Base-by-base conservation (phyloP, 75 land plant genomes). In the Selaginella tamariscina region DNA sequence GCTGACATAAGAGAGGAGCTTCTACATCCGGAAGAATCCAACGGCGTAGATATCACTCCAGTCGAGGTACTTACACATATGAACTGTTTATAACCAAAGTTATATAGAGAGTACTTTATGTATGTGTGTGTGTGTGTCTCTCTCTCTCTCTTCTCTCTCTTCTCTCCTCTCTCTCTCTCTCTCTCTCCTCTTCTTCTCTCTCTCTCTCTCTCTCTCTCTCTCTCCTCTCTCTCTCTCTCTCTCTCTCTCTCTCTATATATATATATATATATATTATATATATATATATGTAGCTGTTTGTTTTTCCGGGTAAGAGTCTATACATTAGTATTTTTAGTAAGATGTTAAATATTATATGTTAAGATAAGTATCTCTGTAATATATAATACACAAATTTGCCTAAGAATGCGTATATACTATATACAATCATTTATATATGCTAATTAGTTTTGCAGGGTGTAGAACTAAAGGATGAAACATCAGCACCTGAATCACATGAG, bases 191-290 rank as follows among this genome's bases (percentile, higher is more conserved):
- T 54, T 2, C 1, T 1, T 24, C 1, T 32, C 67, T 66, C 39
- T 32, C 39, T 66, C 67, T 66, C 39, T 64, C 30, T 28, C 30
- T 64, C 30, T 64, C 66, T 26, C 39, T 66, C n/a, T n/a, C n/a
- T n/a, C n/a, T n/a, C n/a, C n/a, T n/a, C n/a, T n/a, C n/a, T n/a
- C n/a, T n/a, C n/a, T n/a, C n/a, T n/a, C n/a, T n/a, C n/a, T n/a
- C n/a, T n/a, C n/a, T n/a, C n/a, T n/a, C n/a, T n/a, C n/a, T n/a
- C n/a, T n/a, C n/a, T n/a, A n/a, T n/a, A n/a, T n/a, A n/a, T n/a
- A n/a, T n/a, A n/a, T n/a, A n/a, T n/a, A n/a, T n/a, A n/a, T n/a
- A n/a, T n/a, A n/a, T n/a, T n/a, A n/a, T n/a, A n/a, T n/a, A n/a
- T n/a, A n/a, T n/a, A n/a, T n/a, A n/a, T n/a, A n/a, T n/a, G n/a